These are phyloP conservation scores for Corymbia maculata DNA, from an alignment of 345 rosid genomes.

Conservation along the genomic window DNA sequence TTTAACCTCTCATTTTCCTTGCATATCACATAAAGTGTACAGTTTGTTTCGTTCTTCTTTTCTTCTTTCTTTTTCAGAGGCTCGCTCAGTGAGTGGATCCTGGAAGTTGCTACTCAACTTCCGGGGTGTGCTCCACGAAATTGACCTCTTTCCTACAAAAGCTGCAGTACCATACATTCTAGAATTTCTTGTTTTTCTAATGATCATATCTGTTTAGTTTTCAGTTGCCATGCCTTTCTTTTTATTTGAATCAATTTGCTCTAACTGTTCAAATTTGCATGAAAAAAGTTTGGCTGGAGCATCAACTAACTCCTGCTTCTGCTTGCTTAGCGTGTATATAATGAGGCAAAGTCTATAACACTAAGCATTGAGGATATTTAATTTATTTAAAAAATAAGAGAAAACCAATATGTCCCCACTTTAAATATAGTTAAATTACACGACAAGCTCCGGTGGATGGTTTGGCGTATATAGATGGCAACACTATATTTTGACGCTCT, in stretches of 20 bases:
- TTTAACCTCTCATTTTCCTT: slow-evolving; percentile 2
- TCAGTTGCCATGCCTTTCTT: background rate
- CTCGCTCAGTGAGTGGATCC: background rate
- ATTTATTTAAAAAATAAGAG: background rate
- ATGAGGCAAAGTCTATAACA: background rate
- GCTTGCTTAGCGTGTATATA: background rate
- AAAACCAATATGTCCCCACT: background rate
- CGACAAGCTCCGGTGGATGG: background rate
- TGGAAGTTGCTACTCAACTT: background rate
- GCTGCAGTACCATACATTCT: background rate
- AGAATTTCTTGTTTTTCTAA: background rate
- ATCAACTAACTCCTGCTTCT: background rate
- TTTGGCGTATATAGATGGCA: background rate
- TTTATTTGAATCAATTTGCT: background rate
- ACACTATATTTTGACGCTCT: background rate
- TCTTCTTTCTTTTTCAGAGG: background rate
- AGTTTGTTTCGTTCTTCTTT: background rate
- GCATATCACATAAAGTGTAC: slow-evolving; percentile 8
- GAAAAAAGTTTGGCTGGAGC: background rate
- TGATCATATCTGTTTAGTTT: background rate
- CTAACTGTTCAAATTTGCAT: background rate
- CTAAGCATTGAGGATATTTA: background rate
- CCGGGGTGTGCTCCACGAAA: background rate
- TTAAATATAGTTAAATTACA: background rate
- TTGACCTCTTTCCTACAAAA: background rate